Base-by-base conservation (phyloP, 1,284 basidiomycete species). In the Abortiporus biennis region DNA sequence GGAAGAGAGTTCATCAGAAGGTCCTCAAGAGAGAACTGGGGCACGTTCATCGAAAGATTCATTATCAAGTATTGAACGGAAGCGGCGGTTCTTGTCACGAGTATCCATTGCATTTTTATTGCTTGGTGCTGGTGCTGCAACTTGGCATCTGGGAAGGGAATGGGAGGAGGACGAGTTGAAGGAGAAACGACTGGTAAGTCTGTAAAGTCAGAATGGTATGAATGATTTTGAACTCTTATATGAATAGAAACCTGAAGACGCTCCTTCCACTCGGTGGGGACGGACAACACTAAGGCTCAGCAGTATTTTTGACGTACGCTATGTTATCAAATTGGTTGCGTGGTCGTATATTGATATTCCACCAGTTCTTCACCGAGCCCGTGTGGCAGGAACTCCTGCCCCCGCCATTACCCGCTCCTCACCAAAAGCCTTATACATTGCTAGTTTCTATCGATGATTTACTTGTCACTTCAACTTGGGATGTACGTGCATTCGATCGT, bases 401-500 rank as follows among this genome's bases (percentile, higher is more conserved):
- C 0, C 86, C 91, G 43, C 87, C 87, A 4, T 72, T 90, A 36
- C 90, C 93, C 3, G 71, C 83, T 35, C 87, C 89, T 3, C 82
- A 92, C 54, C 83, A 88, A 62, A 86, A 93, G 42, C 92, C 92
- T 1, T 96, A 92, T 66, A 98, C 94, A 0, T 76, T 99, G 27
- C 72, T 98, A 3, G 66, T 99, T 36, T 94, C 93, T 34, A 68
- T 99, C 19, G 95, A 99, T 53, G 94, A 96, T 57, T 72, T 99
- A 17, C 75, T 99, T 15, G 78, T 98, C 16, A 87, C 88, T 22
- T 93, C 89, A 12, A 85, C 82, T 2, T 99, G 95, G 95, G 91
- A 94, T 72, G 92, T 94, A 55, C 59, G 91, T 78, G 21, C 16
- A 37, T 8, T 23, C 24, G 17, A 2, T 15, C 24, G 15, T 29